These are phyloP conservation scores for Ceratobasidium sp. DNA, from an alignment of 1,284 basidiomycete genomes.

Conservation along the genomic window DNA sequence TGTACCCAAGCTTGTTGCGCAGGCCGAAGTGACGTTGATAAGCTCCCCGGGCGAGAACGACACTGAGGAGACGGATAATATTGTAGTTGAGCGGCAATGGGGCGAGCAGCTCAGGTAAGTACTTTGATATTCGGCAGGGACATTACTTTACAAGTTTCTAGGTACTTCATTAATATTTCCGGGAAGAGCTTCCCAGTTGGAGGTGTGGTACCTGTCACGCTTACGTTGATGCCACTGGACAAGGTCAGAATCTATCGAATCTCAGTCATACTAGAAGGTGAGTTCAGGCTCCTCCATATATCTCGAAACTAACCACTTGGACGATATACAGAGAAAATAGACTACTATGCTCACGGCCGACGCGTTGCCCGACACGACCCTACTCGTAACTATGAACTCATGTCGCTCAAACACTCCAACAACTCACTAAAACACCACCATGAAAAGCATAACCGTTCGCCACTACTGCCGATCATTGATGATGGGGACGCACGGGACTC, in stretches of 20 bases:
- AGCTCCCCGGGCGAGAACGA: constrained; percentile 78
- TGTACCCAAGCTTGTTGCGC: constrained; percentile 77
- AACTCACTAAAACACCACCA: constrained; percentile 59
- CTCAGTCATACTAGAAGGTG: constrained; percentile 86
- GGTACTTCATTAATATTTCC: constrained; percentile 76
- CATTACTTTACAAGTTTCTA: constrained; percentile 59
- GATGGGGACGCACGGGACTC: constrained; percentile 58
- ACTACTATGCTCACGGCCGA: constrained; percentile 80
- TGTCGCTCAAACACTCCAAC: constrained; percentile 70
- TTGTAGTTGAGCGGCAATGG: constrained; percentile 93
- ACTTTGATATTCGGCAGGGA: neutral
- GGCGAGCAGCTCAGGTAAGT: constrained; percentile 82
- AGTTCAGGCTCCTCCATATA: constrained; percentile 50
- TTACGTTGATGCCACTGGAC: constrained; percentile 86
- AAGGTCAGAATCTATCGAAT: constrained; percentile 89
- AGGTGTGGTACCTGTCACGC: constrained; percentile 82
- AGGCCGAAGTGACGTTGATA: constrained; percentile 83
- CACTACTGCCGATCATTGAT: constrained; percentile 66
- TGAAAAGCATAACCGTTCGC: constrained; percentile 60
- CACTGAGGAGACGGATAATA: constrained; percentile 81
- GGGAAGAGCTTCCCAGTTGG: constrained; percentile 89
- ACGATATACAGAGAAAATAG: constrained; percentile 73
- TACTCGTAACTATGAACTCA: constrained; percentile 73
- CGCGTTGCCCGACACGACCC: constrained; percentile 84
- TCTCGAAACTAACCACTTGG: neutral